Conservation (phyloP, 2,329 filamentous ascomycete genomes). For the Aspergillus vadensis region DNA sequence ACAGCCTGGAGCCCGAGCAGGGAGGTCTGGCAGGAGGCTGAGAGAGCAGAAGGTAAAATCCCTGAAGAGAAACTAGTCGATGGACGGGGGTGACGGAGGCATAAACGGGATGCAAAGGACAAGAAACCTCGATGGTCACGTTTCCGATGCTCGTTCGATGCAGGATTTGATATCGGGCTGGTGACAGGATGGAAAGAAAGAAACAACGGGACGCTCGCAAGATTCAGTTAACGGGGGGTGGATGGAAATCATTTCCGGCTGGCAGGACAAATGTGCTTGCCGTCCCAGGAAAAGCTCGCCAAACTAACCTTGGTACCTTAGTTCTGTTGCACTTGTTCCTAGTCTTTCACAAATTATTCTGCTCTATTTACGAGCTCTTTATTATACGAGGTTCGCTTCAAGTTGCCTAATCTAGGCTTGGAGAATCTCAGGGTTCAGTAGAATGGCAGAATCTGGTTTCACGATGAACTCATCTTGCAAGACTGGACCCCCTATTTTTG, state of each 20-base stretch:
- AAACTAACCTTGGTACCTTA: not conserved
- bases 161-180: not conserved
- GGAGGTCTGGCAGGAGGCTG: not conserved
- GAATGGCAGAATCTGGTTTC: not conserved
- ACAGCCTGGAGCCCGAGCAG: not conserved
- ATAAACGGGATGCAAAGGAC: not conserved
- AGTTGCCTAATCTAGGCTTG: not conserved
- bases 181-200: not conserved
- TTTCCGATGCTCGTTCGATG: not conserved
- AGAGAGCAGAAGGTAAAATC: not conserved
- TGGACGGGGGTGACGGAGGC: not conserved
- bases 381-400: not conserved
- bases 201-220: not conserved
- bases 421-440: not conserved
- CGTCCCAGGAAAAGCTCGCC: not conserved
- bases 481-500: not conserved
- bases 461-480: not conserved
- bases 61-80: not conserved
- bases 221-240: not conserved
- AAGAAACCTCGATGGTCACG: not conserved
- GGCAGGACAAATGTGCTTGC: not conserved
- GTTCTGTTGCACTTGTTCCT: not conserved
- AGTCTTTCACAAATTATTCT: too few species aligned
- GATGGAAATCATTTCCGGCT: not conserved
- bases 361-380: not conserved